Base-by-base conservation (phyloP, 805 yeast genomes). In the Schizosaccharomyces lindneri region DNA sequence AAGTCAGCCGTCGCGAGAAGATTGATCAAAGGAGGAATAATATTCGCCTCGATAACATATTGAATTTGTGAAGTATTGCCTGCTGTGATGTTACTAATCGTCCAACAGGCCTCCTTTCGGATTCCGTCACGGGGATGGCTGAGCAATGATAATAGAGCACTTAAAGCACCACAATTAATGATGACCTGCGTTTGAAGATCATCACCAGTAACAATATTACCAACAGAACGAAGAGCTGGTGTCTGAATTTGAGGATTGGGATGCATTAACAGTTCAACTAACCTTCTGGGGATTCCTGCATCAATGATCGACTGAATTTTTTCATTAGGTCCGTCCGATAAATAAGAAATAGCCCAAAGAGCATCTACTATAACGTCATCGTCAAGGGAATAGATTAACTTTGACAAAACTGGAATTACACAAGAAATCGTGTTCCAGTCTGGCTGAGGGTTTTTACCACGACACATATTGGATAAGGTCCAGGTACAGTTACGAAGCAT, bases 21-120 rank as follows among this genome's bases (percentile, higher is more conserved):
- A 71, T 88, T 82, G 67, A 93, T 82, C 65, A 87, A 79, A 63
- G 89, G 95, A 51, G 97, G 98, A 66, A 93, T 83, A 71, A 93
- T 78, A 75, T 93, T 93, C 64, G 90, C 84, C 71, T 89, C 95
- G 68, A 93, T 89, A 61, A 93, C 98, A n/a, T 97, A 89, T 75
- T 90, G 97, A 68, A 90, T 88, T 76, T 93, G 98, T 64, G 85
- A 89, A 29, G 89, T 75, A 72, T 87, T 93, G 69, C 98, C 98
- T 27, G 98, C 98, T 43, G 98, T 93, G 70, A 93, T 89, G 74
- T 93, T 93, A 63, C 97, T 89, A 65, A 93, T 83, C 46, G 98
- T 90, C 98, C 98, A 93, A 76, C 98, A 88, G 5, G 97, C 95
- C 76, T 93, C 98, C 73, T 93, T 93, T 70, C 93, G 83, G 67